Conservation (phyloP, 2,329 filamentous ascomycete species). For the Aspergillus calidoustus region DNA sequence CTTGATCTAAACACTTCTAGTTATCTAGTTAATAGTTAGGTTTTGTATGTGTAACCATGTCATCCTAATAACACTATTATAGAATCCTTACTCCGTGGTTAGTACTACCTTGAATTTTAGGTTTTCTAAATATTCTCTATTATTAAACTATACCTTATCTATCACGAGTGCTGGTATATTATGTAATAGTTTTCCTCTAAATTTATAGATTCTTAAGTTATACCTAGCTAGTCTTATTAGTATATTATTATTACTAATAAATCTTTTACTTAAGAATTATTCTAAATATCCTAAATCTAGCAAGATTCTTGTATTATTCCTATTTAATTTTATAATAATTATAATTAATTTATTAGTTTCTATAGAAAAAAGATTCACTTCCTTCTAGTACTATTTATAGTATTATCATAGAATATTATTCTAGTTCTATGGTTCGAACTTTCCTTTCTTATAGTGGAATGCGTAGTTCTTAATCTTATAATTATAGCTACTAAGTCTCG, state of each 20-base stretch:
- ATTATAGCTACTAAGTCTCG: too few relatives aligned
- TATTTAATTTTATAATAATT: neutral
- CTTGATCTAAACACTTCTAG: too few relatives aligned
- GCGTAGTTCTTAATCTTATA: too few relatives aligned
- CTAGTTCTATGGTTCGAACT: too few relatives aligned
- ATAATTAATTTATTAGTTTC: neutral
- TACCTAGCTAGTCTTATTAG: neutral
- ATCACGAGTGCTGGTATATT: neutral
- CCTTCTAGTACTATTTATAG: neutral
- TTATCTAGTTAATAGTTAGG: too few relatives aligned
- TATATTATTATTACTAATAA: neutral
- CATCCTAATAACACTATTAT: slow-evolving; percentile 1
- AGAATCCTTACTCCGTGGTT: neutral
- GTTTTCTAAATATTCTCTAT: neutral
- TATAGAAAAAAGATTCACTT: neutral
- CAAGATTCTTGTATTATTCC: neutral
- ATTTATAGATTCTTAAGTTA: neutral
- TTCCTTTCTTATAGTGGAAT: too few relatives aligned
- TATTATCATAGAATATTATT: too few relatives aligned
- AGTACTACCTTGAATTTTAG: neutral
- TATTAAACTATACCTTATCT: neutral
- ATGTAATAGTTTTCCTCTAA: neutral
- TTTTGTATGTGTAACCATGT: neutral
- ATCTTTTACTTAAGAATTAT: slow-evolving; percentile 2
- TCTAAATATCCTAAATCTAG: neutral